These are phyloP conservation scores for Eimeria acervulina DNA, from an alignment of 169 alveolate species.

Conservation along the genomic window DNA sequence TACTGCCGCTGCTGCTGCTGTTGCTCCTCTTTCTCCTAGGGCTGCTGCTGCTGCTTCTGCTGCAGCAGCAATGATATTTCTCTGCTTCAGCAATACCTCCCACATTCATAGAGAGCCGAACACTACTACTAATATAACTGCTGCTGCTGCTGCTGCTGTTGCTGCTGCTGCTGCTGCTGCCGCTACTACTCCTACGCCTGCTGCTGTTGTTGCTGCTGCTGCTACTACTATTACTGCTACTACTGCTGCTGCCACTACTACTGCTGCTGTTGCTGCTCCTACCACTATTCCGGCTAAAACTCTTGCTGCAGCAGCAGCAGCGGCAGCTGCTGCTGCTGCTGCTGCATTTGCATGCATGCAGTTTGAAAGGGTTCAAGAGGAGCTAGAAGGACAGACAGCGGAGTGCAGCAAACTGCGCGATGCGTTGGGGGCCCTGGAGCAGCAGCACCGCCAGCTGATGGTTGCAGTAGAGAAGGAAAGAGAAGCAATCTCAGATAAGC, in stretches of 20 bases:
- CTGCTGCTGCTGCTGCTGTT: too few species aligned
- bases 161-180: too few species aligned
- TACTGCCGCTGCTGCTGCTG: too few species aligned
- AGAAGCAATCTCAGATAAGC: neutral
- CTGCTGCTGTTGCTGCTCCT: neutral
- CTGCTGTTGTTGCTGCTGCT: too few species aligned
- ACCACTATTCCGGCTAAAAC: neutral
- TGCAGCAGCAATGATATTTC: too few species aligned
- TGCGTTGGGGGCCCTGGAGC: neutral
- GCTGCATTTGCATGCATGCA: neutral
- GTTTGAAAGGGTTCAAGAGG: neutral
- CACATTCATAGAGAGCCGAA: too few species aligned
- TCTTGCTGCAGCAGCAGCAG: neutral
- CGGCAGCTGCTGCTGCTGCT: neutral
- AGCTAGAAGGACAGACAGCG: constrained; percentile 17
- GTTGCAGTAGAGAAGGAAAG: neutral
- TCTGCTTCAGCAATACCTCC: too few species aligned
- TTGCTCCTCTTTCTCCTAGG: too few species aligned
- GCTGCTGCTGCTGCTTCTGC: too few species aligned
- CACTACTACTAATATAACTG: too few species aligned
- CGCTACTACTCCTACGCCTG: too few species aligned
- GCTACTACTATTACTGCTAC: neutral
- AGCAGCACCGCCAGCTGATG: constrained; percentile 35
- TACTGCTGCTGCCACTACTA: neutral
- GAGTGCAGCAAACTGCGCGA: constrained; percentile 1